These are phyloP conservation scores for Flaveria robusta DNA, from an alignment of 129 eudicot species.

Conservation along the genomic window DNA sequence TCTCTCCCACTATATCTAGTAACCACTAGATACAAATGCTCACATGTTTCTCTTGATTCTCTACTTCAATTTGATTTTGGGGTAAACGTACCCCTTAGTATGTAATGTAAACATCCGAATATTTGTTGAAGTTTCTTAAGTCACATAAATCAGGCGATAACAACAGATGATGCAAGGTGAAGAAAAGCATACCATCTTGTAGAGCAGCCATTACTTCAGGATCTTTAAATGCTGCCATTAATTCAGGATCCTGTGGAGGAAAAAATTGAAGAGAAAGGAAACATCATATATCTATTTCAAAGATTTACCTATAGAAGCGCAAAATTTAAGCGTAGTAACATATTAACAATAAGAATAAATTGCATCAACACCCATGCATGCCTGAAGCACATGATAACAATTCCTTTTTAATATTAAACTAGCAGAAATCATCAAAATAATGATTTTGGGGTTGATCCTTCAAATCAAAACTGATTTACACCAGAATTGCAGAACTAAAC, in stretches of 20 bases:
- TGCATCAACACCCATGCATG: background rate
- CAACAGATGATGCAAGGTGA: background rate
- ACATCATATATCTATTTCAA: background rate
- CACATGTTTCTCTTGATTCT: too few species aligned
- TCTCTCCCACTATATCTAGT: background rate
- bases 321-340: background rate
- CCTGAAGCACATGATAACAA: background rate
- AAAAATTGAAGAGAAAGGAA: background rate
- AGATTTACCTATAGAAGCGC: background rate
- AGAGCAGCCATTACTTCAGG: slow-evolving; percentile 99
- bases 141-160: background rate
- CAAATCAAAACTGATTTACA: background rate
- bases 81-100: background rate
- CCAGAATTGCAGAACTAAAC: background rate
- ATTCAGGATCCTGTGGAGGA: slow-evolving; percentile 80
- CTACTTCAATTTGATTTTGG: background rate
- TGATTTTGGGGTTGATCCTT: background rate
- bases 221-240: slow-evolving; percentile 90
- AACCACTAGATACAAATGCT: background rate
- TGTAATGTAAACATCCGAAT: background rate
- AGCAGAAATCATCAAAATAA: background rate
- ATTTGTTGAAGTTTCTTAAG: background rate
- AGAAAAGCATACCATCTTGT: slow-evolving; percentile 71
- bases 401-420: background rate
- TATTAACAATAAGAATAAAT: background rate